Conservation (phyloP, 164 flowering plant genomes). For the Chimonanthus praecox region DNA sequence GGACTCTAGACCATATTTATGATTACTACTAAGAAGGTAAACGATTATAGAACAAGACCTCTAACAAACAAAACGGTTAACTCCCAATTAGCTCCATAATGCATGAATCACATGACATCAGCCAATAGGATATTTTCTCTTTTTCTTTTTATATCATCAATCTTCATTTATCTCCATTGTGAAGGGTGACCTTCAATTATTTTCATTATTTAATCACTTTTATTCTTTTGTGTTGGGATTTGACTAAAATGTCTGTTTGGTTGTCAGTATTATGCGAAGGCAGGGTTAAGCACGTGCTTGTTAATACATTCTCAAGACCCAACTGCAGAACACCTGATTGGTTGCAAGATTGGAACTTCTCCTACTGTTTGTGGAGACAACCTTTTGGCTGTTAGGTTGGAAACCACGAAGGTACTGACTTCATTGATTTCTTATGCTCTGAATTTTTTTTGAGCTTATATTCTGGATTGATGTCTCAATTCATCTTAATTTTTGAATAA, state of each 20-base stretch:
- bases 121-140: too few species aligned
- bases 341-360: conserved; percentile 72
- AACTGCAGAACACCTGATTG: conserved; percentile 71
- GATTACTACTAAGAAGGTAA: too few species aligned
- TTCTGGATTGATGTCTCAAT: not conserved
- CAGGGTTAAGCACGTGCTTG: conserved; percentile 72
- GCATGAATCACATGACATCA: too few species aligned
- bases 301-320: conserved; percentile 83
- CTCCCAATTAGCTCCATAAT: too few species aligned
- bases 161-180: not conserved
- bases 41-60: too few species aligned
- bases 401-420: conserved; percentile 66
- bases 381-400: conserved; percentile 77
- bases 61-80: too few species aligned
- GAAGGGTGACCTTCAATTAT: not conserved
- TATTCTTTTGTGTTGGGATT: not conserved
- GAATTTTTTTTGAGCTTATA: conserved; percentile 7
- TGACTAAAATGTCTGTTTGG: conserved; percentile 6
- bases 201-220: not conserved
- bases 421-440: conserved; percentile 5
- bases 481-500: not conserved
- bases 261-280: conserved; percentile 66
- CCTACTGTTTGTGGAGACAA: conserved; percentile 43
- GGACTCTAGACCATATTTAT: too few species aligned
- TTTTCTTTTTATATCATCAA: too few species aligned